Evolutionary conservation across 345 rosid genomes (phyloP).

Genomic region (Clausena lansium): DNA sequence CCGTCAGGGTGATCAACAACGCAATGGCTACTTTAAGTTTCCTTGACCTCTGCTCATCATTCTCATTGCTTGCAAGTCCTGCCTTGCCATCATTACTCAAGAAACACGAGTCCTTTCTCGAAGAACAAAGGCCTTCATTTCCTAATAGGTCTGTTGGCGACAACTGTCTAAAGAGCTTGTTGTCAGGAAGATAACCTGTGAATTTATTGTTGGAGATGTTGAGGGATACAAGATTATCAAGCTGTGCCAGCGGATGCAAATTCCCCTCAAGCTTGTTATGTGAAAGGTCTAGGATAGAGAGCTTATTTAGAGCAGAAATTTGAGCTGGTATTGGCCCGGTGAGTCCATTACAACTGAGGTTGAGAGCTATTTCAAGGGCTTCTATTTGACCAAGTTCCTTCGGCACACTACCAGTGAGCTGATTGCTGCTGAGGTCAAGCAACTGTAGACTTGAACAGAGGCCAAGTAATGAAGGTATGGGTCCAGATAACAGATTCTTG

Average conservation of each 20-base stretch:
- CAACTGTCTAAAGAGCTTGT: slow-evolving; percentile 70
- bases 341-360: slow-evolving; percentile 77
- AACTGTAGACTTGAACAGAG: slow-evolving; percentile 76
- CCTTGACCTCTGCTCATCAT: slow-evolving; percentile 35
- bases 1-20: slow-evolving; percentile 62
- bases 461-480: slow-evolving; percentile 68
- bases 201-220: slow-evolving; percentile 82
- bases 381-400: slow-evolving; percentile 60
- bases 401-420: slow-evolving; percentile 70
- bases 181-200: slow-evolving; percentile 87
- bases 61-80: slow-evolving; percentile 32
- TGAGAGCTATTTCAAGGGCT: slow-evolving; percentile 86
- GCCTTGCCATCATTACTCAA: slow-evolving; percentile 29
- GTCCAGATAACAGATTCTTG: slow-evolving; percentile 65
- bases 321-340: slow-evolving; percentile 71
- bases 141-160: slow-evolving; percentile 53
- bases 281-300: slow-evolving; percentile 76
- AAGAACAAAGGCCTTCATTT: slow-evolving; percentile 67
- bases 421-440: slow-evolving; percentile 86
- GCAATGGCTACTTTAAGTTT: slow-evolving; percentile 76
- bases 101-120: slow-evolving; percentile 63
- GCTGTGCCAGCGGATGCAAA: slow-evolving; percentile 51
- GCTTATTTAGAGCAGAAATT: slow-evolving; percentile 74
- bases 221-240: slow-evolving; percentile 78
- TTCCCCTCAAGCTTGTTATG: slow-evolving; percentile 77